These are phyloP conservation scores for Typha latifolia DNA, from an alignment of 176 grass and related monocot species.

Conservation along the genomic window DNA sequence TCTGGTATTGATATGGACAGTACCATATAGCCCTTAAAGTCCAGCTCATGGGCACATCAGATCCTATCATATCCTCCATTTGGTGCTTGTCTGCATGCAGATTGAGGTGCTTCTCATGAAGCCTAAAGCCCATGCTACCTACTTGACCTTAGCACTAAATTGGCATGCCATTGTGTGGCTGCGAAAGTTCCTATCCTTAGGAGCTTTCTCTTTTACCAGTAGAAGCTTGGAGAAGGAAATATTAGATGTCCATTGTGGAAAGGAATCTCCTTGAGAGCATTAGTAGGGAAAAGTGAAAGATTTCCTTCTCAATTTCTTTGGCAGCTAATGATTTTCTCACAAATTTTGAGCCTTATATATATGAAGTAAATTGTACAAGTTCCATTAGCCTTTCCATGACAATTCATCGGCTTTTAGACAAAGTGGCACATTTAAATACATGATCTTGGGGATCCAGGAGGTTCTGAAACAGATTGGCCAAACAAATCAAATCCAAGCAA, in stretches of 20 bases:
- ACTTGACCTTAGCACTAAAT: constrained; percentile 7
- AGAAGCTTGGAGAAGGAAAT: background rate
- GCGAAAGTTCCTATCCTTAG: background rate
- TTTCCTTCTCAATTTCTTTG: background rate
- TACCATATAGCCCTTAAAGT: constrained; percentile 9
- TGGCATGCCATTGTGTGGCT: background rate
- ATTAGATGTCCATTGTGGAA: background rate
- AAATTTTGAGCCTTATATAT: background rate
- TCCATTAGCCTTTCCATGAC: background rate
- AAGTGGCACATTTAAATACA: too few relatives aligned
- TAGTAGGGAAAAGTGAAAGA: background rate
- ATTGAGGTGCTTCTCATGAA: constrained; percentile 9
- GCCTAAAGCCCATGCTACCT: background rate
- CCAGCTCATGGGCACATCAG: constrained; percentile 16
- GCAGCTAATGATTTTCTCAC: background rate
- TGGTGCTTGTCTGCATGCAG: constrained; percentile 2
- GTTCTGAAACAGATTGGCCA: too few relatives aligned
- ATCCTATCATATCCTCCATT: background rate
- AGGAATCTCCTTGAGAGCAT: background rate
- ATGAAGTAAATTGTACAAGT: background rate
- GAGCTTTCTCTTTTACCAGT: background rate
- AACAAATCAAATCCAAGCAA: too few relatives aligned
- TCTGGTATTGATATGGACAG: constrained; percentile 41
- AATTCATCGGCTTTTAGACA: background rate
- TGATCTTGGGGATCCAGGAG: too few relatives aligned